Conservation (phyloP, 2,329 filamentous ascomycete genomes). For the Calcarisporium arbuscula region DNA sequence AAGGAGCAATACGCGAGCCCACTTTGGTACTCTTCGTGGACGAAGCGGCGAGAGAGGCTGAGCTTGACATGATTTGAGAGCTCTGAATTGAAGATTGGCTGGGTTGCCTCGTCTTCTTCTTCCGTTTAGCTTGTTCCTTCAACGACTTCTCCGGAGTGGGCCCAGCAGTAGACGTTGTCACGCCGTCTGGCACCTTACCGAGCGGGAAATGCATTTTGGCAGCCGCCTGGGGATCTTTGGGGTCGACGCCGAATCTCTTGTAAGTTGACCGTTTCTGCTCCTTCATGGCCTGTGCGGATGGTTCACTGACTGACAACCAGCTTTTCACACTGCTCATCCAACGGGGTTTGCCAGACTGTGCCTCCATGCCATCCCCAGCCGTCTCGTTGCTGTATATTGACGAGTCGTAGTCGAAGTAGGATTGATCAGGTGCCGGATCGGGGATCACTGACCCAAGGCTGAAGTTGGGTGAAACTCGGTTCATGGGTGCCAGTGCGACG, state of each 20-base stretch:
- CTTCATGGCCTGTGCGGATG: constrained; percentile 42
- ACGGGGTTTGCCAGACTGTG: constrained; percentile 21
- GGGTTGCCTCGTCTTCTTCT: constrained; percentile 18
- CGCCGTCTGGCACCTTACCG: constrained; percentile 36
- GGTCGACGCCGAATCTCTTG: constrained; percentile 36
- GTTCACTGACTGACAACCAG: constrained; percentile 44
- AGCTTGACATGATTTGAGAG: constrained; percentile 29
- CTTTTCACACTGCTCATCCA: constrained; percentile 40
- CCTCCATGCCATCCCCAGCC: constrained; percentile 11
- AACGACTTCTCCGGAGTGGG: constrained; percentile 40
- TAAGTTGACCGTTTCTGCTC: constrained; percentile 37
- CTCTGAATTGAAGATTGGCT: too few species aligned
- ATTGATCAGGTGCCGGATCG: constrained; percentile 11
- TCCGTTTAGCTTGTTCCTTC: constrained; percentile 26
- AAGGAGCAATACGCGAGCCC: constrained; percentile 27
- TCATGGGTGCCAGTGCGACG: too few species aligned
- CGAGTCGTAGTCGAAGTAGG: constrained; percentile 17
- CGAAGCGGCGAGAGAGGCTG: constrained; percentile 24
- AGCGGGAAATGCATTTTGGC: constrained; percentile 41
- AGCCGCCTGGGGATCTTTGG: constrained; percentile 35
- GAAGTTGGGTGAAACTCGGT: too few species aligned
- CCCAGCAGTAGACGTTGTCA: constrained; percentile 39
- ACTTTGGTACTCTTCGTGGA: constrained; percentile 24
- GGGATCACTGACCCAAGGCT: constrained; percentile 10
- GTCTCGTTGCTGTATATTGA: constrained; percentile 14